Base-by-base conservation (phyloP, 2,329 filamentous ascomycete species). In the Trichoderma simmonsii region DNA sequence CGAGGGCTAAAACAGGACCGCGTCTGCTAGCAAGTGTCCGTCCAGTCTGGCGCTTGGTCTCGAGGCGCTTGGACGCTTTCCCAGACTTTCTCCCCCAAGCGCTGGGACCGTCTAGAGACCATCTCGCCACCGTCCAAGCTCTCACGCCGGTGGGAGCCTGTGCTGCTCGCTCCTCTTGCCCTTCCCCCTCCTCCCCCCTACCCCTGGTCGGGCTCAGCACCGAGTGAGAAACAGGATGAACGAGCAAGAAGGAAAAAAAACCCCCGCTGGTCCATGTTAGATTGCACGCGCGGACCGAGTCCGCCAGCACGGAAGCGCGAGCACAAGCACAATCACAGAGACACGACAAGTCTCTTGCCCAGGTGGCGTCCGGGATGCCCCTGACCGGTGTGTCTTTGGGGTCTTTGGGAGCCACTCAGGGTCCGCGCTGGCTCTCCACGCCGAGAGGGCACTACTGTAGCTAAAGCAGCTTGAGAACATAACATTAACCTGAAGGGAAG, bases 341-440 rank as follows among this genome's bases (percentile, higher is more conserved):
- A 32, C 39, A 51, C 28, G 18, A 24, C n/a, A 7, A 12, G 21
- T 24, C 15, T 54, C n/a, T 62, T 62, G 57, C 39, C 67, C 57
- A 70, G 48, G 57, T 34, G 39, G 57, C 67, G 67, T 54, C 67
- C 57, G 67, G 67, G 67, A 70, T 61, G 48, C 67, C 67, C 66
- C 57, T 70, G 57, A 39, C 57, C 57, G 21, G 57, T 18, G 64
- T 67, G 64, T 28, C 26, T 59, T 59, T 56, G 24, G 56, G 56
- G 26, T 39, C 56, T 28, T 68, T 34, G 54, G 63, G 56, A 62
- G 65, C 67, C 67, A 70, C 67, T 61, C 56, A 48, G 48, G 28
- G 57, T 70, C 67, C 66, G 66, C 66, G 56, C 66, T 69, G 66
- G 66, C 64, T 60, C 66, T 54, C 67, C 67, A 70, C 67, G 67